phyloP scores from a whole-genome alignment of 2,329 filamentous ascomycete genomes.

The Pseudogymnoascus sp. region DNA sequence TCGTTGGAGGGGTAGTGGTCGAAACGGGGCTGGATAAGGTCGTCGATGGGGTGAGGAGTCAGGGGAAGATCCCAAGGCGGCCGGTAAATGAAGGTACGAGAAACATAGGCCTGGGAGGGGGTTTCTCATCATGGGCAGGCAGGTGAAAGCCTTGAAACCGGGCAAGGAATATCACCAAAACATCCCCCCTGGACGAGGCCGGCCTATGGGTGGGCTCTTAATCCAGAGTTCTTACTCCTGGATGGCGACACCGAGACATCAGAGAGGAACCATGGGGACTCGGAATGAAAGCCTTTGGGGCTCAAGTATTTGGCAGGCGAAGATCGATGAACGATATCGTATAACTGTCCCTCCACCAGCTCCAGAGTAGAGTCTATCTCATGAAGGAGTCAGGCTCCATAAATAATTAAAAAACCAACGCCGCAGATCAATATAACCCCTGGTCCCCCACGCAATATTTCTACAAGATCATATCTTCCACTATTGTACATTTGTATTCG shows the following conservation, averaged over 20 bases:
- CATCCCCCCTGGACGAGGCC: background rate
- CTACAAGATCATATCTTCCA: background rate
- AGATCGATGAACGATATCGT: background rate
- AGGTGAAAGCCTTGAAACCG: constrained; percentile 19
- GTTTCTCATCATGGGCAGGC: constrained; percentile 23
- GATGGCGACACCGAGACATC: background rate
- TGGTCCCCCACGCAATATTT: background rate
- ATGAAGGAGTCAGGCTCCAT: background rate
- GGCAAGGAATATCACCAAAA: background rate
- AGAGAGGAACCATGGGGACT: background rate
- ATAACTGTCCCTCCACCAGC: background rate
- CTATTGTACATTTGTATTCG: constrained; percentile 13
- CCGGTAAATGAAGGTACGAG: constrained; percentile 62
- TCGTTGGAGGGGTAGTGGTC: constrained; percentile 88
- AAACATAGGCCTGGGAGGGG: constrained; percentile 47
- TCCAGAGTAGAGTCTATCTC: constrained; percentile 3
- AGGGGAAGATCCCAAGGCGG: constrained; percentile 70
- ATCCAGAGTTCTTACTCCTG: background rate
- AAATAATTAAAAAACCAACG: background rate
- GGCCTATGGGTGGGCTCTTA: background rate
- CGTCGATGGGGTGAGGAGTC: constrained; percentile 71
- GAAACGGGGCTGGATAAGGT: constrained; percentile 88
- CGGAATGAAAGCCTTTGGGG: background rate
- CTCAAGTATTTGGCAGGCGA: background rate
- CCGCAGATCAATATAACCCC: constrained; percentile 1